These are phyloP conservation scores for Baorangia bicolor DNA, from an alignment of 768 basidiomycete genomes.

Conservation along the genomic window DNA sequence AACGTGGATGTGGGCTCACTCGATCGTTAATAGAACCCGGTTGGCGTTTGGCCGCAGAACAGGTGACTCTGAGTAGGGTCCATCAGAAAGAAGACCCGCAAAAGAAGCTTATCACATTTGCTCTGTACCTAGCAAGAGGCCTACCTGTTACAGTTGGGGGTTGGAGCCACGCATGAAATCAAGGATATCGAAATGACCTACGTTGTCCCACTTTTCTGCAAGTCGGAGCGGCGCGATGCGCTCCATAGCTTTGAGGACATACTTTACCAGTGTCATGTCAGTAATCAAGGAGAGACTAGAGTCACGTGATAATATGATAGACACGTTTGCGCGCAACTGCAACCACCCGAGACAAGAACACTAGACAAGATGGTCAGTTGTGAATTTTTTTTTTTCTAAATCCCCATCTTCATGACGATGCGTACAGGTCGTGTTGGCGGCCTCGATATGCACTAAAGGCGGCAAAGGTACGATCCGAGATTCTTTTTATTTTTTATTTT, in stretches of 20 bases:
- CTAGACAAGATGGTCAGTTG: conserved; percentile 24
- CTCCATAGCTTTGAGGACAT: conserved; percentile 69
- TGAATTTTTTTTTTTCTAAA: neutral
- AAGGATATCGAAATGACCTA: conserved; percentile 39
- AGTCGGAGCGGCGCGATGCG: conserved; percentile 82
- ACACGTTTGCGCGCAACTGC: conserved; percentile 12
- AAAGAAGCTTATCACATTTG: conserved; percentile 2
- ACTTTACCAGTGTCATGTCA: conserved; percentile 37
- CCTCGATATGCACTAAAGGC: conserved; percentile 92
- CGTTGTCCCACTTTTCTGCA: conserved; percentile 95
- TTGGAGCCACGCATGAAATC: conserved; percentile 4
- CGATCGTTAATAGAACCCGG: conserved; percentile 65
- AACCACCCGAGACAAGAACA: neutral
- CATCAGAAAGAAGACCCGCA: conserved; percentile 3
- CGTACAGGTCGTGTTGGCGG: conserved; percentile 82
- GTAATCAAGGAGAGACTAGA: too few relatives aligned
- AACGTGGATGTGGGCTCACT: conserved; percentile 42
- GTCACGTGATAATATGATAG: conserved; percentile 18
- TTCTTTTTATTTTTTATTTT: neutral
- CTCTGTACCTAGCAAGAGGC: conserved; percentile 64
- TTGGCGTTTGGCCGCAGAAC: conserved; percentile 44
- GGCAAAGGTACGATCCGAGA: conserved; percentile 76
- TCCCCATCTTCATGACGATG: conserved; percentile 10
- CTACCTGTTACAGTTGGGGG: conserved; percentile 48
- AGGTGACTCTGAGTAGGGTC: conserved; percentile 49